Conservation (phyloP, 305 asterid genomes). For the Fraxinus sp. region DNA sequence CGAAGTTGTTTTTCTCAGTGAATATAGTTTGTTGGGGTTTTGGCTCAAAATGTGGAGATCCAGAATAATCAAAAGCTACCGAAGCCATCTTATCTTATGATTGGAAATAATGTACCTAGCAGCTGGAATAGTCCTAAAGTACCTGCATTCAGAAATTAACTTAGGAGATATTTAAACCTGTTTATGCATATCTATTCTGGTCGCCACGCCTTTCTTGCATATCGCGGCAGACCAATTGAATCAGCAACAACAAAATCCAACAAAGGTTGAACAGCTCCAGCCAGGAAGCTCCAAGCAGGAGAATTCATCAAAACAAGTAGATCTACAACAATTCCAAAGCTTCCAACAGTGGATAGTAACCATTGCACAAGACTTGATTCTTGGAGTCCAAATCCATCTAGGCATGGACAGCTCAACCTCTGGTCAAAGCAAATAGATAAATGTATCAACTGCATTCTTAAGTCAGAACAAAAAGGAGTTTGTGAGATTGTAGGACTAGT, state of each 20-base stretch:
- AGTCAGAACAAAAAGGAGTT: conserved; percentile 36
- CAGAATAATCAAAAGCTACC: conserved; percentile 40
- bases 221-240: conserved; percentile 58
- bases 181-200: conserved; percentile 41
- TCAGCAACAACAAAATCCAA: conserved; percentile 74
- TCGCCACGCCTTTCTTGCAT: conserved; percentile 61
- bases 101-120: conserved; percentile 40
- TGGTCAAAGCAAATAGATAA: conserved; percentile 53
- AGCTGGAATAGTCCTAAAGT: conserved; percentile 34
- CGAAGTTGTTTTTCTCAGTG: conserved; percentile 29
- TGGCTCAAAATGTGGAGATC: conserved; percentile 31
- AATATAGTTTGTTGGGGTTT: conserved; percentile 24
- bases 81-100: conserved; percentile 47
- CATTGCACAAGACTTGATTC: conserved; percentile 43
- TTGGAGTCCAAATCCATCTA: conserved; percentile 52
- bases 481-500: conserved; percentile 38
- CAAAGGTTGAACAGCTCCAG: conserved; percentile 58
- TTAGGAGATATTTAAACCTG: conserved; percentile 60
- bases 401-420: conserved; percentile 58
- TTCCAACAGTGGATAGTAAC: conserved; percentile 53
- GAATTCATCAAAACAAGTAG: conserved; percentile 56
- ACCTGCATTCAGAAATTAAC: conserved; percentile 71
- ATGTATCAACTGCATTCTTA: conserved; percentile 40
- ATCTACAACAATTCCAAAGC: conserved; percentile 48
- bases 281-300: conserved; percentile 49